Evolutionary conservation across 2,329 filamentous ascomycete species (phyloP).

Genomic region (Gyromitra esculenta): DNA sequence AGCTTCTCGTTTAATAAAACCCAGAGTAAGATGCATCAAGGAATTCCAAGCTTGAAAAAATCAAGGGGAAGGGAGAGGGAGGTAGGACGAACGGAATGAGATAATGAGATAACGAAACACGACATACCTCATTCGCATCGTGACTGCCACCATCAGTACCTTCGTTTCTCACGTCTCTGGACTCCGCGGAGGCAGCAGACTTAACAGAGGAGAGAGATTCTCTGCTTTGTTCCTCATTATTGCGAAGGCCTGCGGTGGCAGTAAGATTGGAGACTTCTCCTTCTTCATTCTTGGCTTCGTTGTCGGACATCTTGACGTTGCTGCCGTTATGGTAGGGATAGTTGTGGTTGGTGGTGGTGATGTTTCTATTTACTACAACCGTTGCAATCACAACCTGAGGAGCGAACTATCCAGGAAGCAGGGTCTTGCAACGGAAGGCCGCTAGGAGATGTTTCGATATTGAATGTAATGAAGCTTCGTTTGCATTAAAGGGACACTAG

Average conservation of each 20-base stretch:
- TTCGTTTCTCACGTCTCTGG: constrained; percentile 22
- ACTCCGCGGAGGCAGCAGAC: constrained; percentile 11
- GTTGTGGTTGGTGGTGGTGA: constrained; percentile 3
- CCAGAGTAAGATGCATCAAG: constrained; percentile 21
- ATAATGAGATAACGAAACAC: constrained; percentile 18
- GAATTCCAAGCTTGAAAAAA: constrained; percentile 4
- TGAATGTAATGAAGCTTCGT: constrained; percentile 13
- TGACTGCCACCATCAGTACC: constrained; percentile 7
- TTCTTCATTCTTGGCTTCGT: constrained; percentile 36
- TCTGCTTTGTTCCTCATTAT: constrained; percentile 25
- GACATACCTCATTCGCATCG: constrained; percentile 37
- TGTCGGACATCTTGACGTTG: constrained; percentile 38
- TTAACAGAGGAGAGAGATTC: constrained; percentile 36
- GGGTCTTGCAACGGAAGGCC: neutral
- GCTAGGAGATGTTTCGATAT: constrained; percentile 14
- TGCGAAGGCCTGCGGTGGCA: constrained; percentile 3
- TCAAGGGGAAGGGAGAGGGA: constrained; percentile 18
- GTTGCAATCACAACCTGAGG: constrained; percentile 21
- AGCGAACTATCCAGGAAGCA: constrained; percentile 21
- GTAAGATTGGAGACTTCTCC: constrained; percentile 20
- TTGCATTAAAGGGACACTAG: constrained; percentile 10
- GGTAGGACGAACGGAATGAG: constrained; percentile 17
- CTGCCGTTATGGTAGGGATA: neutral
- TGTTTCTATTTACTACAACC: constrained; percentile 32
- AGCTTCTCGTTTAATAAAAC: constrained; percentile 22